Evolutionary conservation across 805 yeast genomes (phyloP).

Genomic region (Yarrowia bubula): DNA sequence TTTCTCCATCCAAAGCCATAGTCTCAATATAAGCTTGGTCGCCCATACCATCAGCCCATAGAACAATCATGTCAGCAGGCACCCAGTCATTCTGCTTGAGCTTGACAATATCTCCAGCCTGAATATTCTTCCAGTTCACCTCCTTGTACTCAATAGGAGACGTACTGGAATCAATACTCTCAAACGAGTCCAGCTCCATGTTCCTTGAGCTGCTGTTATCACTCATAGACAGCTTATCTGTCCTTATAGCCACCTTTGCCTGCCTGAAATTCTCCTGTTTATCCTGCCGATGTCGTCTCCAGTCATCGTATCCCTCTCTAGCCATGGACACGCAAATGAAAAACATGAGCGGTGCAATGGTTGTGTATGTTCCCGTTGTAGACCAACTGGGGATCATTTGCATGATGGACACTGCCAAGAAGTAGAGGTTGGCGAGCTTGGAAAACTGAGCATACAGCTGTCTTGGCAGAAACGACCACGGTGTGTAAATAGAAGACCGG

Average conservation of each 20-base stretch:
- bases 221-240: background rate
- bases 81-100: slow-evolving; percentile 82
- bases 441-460: slow-evolving; percentile 90
- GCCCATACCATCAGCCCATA: slow-evolving; percentile 61
- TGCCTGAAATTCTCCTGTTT: slow-evolving; percentile 71
- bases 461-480: slow-evolving; percentile 79
- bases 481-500: slow-evolving; percentile 82
- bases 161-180: background rate
- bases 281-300: slow-evolving; percentile 81
- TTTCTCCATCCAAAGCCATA: slow-evolving; percentile 97
- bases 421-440: slow-evolving; percentile 87
- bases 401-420: slow-evolving; percentile 82
- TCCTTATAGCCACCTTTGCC: slow-evolving; percentile 44
- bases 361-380: slow-evolving; percentile 92
- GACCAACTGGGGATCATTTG: slow-evolving; percentile 98
- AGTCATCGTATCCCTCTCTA: slow-evolving; percentile 93
- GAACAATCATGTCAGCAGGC: slow-evolving; percentile 82
- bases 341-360: slow-evolving; percentile 81
- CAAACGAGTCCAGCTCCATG: slow-evolving; percentile 5
- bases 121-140: slow-evolving; percentile 67
- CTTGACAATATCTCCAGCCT: slow-evolving; percentile 83
- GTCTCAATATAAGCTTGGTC: slow-evolving; percentile 78
- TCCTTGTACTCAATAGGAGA: slow-evolving; percentile 38
- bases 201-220: background rate
- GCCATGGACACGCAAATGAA: slow-evolving; percentile 86